Evolutionary conservation across 2,329 filamentous ascomycete species (phyloP).

Genomic region (Lasiodiplodia citricola): DNA sequence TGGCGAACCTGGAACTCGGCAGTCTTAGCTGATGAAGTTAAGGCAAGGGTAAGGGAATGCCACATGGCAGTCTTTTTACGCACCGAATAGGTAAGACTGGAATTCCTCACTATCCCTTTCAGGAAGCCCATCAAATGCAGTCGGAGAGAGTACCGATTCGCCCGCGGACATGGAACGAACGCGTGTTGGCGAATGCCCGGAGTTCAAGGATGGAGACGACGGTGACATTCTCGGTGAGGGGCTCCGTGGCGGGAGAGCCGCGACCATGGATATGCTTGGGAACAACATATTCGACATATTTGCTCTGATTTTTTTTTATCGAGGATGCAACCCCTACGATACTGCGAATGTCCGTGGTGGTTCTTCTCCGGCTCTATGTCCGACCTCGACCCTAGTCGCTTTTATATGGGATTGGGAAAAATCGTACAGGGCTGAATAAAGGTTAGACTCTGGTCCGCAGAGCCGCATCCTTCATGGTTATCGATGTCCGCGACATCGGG

Average conservation of each 20-base stretch:
- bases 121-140: not conserved
- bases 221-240: not conserved
- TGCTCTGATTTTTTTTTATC: not conserved
- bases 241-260: not conserved
- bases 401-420: not conserved
- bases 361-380: not conserved
- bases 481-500: not conserved
- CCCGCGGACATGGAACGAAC: not conserved
- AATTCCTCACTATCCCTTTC: not conserved
- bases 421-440: not conserved
- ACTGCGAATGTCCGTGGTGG: not conserved
- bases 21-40: not conserved
- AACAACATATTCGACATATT: not conserved
- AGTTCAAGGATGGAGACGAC: not conserved
- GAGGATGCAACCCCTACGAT: not conserved
- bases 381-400: not conserved
- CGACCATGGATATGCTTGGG: conserved; percentile 7
- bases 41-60: not conserved
- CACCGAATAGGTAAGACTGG: not conserved
- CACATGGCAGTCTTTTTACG: not conserved
- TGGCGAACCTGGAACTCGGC: not conserved
- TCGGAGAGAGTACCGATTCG: not conserved
- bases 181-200: not conserved
- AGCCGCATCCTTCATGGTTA: not conserved
- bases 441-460: not conserved